Conservation (phyloP, 805 yeast species). For the Cyberlindnera sargentensis region DNA sequence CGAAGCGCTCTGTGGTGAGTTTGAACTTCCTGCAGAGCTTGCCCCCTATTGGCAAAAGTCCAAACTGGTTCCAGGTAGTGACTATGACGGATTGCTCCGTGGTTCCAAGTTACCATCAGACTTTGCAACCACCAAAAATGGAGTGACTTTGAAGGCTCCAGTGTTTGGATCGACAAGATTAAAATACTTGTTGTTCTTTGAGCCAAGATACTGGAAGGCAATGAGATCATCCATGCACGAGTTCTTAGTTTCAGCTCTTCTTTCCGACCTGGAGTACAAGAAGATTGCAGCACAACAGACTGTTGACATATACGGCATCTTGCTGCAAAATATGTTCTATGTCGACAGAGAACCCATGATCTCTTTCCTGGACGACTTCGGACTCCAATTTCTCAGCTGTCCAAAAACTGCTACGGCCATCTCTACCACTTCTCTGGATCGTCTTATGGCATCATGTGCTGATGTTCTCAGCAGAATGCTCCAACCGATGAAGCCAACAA, state of each 20-base stretch:
- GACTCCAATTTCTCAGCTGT: conserved; percentile 85
- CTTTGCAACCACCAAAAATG: not conserved
- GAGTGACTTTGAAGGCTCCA: conserved; percentile 3
- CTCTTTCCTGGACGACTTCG: conserved; percentile 63
- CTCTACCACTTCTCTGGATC: conserved; percentile 17
- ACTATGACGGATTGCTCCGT: conserved; percentile 15
- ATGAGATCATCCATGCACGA: conserved; percentile 42
- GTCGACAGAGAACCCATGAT: conserved; percentile 86
- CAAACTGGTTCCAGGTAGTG: not conserved
- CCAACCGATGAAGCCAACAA: conserved; percentile 20
- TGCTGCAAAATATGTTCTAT: conserved; percentile 40
- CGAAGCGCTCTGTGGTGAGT: conserved; percentile 32
- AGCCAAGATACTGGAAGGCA: conserved; percentile 49
- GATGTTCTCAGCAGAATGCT: conserved; percentile 4
- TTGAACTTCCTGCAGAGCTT: conserved; percentile 7
- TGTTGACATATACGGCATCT: conserved; percentile 45
- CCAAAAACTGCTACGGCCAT: conserved; percentile 65
- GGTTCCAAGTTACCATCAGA: conserved; percentile 10
- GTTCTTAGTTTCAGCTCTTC: conserved; percentile 46
- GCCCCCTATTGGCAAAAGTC: conserved; percentile 20
- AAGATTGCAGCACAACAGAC: conserved; percentile 44
- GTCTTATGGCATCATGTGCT: conserved; percentile 4
- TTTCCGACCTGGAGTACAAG: conserved; percentile 44
- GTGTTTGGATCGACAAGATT: conserved; percentile 35
- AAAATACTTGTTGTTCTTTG: conserved; percentile 52